Percentiles rank a stretch among this genome's conserved stretches.
Conservation (phyloP, 768 basidiomycete genomes). For the Lactifluus echinatus region DNA sequence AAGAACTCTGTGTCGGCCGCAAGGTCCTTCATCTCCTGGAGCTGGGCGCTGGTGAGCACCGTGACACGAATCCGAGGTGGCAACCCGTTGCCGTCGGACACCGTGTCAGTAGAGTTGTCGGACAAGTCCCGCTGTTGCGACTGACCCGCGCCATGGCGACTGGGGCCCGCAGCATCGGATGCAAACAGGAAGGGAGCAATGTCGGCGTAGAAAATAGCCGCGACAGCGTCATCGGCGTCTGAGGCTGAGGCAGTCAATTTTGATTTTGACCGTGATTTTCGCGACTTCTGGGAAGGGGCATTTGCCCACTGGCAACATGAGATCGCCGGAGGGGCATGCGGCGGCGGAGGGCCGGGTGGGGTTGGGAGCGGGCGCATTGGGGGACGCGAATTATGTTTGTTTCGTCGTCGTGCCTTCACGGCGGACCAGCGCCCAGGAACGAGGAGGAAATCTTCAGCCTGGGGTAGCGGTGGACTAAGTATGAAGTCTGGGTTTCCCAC, state of each 20-base stretch:
- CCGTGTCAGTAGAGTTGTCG: neutral
- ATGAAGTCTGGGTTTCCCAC: neutral
- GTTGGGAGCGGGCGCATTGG: conserved; percentile 3
- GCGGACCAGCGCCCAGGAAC: neutral
- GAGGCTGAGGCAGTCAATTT: neutral
- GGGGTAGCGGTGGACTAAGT: neutral
- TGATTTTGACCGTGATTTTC: neutral
- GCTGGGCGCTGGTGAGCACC: conserved; percentile 8
- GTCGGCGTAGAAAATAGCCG: neutral
- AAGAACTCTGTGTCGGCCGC: conserved; percentile 22
- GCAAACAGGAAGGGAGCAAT: neutral
- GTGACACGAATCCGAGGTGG: neutral
- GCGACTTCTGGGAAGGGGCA: neutral
- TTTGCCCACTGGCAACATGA: neutral
- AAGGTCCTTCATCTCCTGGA: conserved; percentile 20
- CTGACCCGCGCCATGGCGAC: neutral
- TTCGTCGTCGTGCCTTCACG: neutral
- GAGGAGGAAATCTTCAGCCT: conserved; percentile 7
- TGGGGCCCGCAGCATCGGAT: neutral
- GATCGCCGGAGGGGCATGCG: neutral
- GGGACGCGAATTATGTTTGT: neutral
- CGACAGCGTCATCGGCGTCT: neutral
- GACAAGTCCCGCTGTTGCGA: neutral
- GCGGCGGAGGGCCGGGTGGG: neutral
- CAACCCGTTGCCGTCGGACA: neutral